Percentiles rank a stretch among this genome's conserved stretches.
Evolutionary conservation across 2,329 filamentous ascomycete genomes (phyloP).

Genomic region (Fusarium anthophilum): DNA sequence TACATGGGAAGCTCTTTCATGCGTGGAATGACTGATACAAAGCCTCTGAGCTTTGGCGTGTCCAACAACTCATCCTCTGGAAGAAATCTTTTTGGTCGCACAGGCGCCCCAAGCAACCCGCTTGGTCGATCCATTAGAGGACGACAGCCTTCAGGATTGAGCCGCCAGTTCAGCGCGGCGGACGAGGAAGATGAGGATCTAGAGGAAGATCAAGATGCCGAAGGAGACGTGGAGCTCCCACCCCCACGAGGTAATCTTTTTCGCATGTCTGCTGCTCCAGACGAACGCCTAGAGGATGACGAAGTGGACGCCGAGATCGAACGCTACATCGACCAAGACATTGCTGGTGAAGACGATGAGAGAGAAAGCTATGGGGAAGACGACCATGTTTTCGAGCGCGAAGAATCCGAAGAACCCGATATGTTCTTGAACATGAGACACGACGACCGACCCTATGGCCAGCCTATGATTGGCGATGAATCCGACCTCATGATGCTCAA

Average conservation of each 20-base stretch:
- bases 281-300: conserved; percentile 34
- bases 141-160: conserved; percentile 61
- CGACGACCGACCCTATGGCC: conserved; percentile 51
- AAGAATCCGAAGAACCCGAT: conserved; percentile 55
- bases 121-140: conserved; percentile 60
- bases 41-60: conserved; percentile 53
- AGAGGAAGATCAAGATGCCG: conserved; percentile 46
- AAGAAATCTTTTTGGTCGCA: conserved; percentile 51
- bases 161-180: conserved; percentile 50
- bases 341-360: conserved; percentile 50
- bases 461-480: conserved; percentile 54
- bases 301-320: conserved; percentile 51
- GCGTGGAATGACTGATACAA: conserved; percentile 53
- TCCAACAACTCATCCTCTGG: conserved; percentile 36
- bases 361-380: conserved; percentile 54
- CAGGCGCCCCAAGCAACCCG: conserved; percentile 52
- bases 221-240: conserved; percentile 49
- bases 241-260: conserved; percentile 48
- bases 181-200: conserved; percentile 46
- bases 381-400: conserved; percentile 50
- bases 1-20: conserved; percentile 65
- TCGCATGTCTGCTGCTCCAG: conserved; percentile 36
- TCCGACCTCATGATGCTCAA: conserved; percentile 65
- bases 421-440: conserved; percentile 61
- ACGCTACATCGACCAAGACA: conserved; percentile 49